phyloP scores from a whole-genome alignment of 768 basidiomycete genomes.

The Tricholomella constricta region DNA sequence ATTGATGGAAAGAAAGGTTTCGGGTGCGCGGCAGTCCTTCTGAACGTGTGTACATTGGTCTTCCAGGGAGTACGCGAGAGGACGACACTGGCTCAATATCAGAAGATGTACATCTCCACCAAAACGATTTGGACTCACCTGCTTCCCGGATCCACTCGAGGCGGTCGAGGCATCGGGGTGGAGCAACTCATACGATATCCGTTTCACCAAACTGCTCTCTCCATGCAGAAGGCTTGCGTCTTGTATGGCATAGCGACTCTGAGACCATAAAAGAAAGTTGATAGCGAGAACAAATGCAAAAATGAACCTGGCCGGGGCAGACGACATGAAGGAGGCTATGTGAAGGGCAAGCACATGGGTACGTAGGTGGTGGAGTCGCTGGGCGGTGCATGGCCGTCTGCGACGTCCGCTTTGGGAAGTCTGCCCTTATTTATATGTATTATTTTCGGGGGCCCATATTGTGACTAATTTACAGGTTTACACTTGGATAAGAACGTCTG shows the following conservation, averaged over 20 bases:
- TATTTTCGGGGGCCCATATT: too few species aligned
- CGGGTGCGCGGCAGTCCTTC: constrained; percentile 54
- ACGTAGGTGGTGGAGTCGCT: neutral
- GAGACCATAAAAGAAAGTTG: constrained; percentile 69
- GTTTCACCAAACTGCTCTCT: constrained; percentile 41
- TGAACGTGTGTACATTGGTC: constrained; percentile 70
- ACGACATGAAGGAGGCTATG: constrained; percentile 44
- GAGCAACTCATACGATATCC: constrained; percentile 40
- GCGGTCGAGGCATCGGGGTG: constrained; percentile 25
- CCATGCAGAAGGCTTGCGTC: constrained; percentile 24
- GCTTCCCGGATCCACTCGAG: constrained; percentile 20
- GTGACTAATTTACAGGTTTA: constrained; percentile 3
- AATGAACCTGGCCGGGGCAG: constrained; percentile 45
- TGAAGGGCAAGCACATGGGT: constrained; percentile 15
- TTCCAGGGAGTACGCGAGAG: constrained; percentile 50
- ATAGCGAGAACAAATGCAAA: constrained; percentile 55
- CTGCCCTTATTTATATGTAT: neutral
- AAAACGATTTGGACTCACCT: constrained; percentile 23
- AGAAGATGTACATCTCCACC: neutral
- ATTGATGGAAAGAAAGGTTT: constrained; percentile 68
- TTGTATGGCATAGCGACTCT: constrained; percentile 47
- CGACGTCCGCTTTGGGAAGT: neutral
- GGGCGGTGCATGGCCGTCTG: neutral
- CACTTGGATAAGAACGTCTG: constrained; percentile 6
- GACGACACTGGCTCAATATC: constrained; percentile 55